Evolutionary conservation across 352 stramenopile genomes (phyloP), one percentile per base, ranked within the genome.

Genomic region (Phytophthora podocarpi): DNA sequence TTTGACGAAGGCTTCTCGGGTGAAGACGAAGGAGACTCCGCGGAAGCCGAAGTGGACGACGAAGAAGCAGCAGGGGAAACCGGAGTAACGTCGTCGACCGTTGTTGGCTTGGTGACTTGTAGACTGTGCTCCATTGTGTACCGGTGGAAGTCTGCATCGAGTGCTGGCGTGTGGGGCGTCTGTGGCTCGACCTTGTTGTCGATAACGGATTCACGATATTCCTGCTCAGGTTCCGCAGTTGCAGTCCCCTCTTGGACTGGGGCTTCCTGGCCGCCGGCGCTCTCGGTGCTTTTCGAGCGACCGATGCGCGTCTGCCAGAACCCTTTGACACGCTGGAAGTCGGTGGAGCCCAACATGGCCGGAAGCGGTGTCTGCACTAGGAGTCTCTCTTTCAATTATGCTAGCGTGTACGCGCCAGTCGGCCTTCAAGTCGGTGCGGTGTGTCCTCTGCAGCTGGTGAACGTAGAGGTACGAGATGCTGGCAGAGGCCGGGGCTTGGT

Each of bases 281-380:
- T 64, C 10, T 53, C 48, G n/a, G 43, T 50, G 36, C 67, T 82
- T 52, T 64, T 66, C 9, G 72, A 73, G 21, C 76, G 70, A 32
- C 68, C 58, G 16, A 72, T 55, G n/a, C 80, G 83, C 45, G 75
- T 83, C 48, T 86, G 77, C 83, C 83, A 92, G 21, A 92, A 71
- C 36, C 46, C 89, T 50, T 87, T 87, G 35, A 85, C 79, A 55
- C 59, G 41, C 37, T 54, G 42, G 42, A 70, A 70, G 16, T 72
- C 57, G 37, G 20, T 31, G 16, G 49, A 58, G 53, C 21, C 37
- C 20, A 61, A 23, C 64, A 72, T 72, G 3, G 31, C 42, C 2
- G 32, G 15, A 12, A 40, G 23, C 26, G 20, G 21, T 20, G 12
- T 12, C 31, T 32, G 18, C 10, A 23, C 24, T 57, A 32, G 10